These are phyloP conservation scores for Cryptococcus wingfieldii DNA, from an alignment of 1,284 basidiomycete genomes.

Conservation along the genomic window DNA sequence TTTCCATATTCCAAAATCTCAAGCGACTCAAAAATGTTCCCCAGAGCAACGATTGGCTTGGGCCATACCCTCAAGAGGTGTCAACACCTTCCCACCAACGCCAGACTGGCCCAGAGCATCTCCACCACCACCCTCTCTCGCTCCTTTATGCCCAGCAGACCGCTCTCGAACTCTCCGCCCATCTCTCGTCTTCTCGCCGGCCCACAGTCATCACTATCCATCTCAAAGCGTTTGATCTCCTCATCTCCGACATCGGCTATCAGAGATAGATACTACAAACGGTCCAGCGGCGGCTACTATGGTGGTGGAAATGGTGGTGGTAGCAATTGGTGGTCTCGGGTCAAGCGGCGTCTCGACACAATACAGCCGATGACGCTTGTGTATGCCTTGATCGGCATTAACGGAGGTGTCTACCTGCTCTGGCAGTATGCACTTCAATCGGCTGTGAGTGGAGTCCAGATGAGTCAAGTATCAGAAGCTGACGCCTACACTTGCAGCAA, in stretches of 20 bases:
- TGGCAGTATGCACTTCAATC: slow-evolving; percentile 45
- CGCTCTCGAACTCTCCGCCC: background rate
- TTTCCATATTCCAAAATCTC: too few species aligned
- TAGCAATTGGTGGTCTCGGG: slow-evolving; percentile 18
- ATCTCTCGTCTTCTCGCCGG: background rate
- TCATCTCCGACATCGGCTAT: background rate
- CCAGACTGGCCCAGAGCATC: too few species aligned
- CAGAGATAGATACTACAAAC: slow-evolving; percentile 18
- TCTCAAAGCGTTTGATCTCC: background rate
- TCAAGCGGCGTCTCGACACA: slow-evolving; percentile 26
- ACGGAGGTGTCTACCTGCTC: slow-evolving; percentile 39
- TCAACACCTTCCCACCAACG: too few species aligned
- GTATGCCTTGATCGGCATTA: slow-evolving; percentile 41
- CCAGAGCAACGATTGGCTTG: too few species aligned
- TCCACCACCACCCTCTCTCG: background rate
- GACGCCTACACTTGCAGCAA: slow-evolving; percentile 18
- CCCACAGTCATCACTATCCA: background rate
- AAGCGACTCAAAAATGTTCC: background rate
- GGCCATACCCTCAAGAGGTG: too few species aligned
- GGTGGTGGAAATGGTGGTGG: slow-evolving; percentile 14
- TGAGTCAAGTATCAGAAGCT: background rate
- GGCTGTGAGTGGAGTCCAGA: slow-evolving; percentile 26
- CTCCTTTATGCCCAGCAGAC: background rate
- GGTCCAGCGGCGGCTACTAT: slow-evolving; percentile 9
- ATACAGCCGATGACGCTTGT: slow-evolving; percentile 31